Evolutionary conservation across 768 basidiomycete species (phyloP), one percentile per base, ranked within the genome.

Genomic region (Suillus decipiens): DNA sequence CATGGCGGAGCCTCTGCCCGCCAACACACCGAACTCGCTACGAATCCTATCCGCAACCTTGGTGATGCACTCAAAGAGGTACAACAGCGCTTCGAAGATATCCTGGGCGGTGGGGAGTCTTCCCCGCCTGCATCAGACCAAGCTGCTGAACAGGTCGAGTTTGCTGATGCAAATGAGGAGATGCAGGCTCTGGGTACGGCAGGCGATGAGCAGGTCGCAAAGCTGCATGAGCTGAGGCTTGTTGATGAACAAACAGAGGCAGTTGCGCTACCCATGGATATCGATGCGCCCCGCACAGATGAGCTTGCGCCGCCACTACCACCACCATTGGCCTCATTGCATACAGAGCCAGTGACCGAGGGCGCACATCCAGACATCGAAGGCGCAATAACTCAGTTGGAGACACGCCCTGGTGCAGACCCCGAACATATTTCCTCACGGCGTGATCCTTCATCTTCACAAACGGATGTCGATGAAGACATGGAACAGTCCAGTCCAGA

Each of bases 131-230:
- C 75, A 3, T 75, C 73, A 58, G 76, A 81, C 45, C 64, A 71
- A 22, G 78, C 79, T 47, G 70, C 78, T 2, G 77, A 83, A 9
- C 85, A 87, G 67, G 74, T 97, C 15, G 93, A 97, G 73, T 94
- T 96, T 74, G 88, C 88, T 43, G 88, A 90, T 55, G 80, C 77
- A 34, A 86, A 85, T 64, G 78, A 89, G 61, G 85, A 89, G 39
- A 91, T 91, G 86, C 94, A 96, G 75, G 94, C 95, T 1, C 83
- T 99, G 24, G 96, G 94, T 7, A 87, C 93, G 1, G 89, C 96
- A 3, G 87, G 84, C 11, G 88, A 93, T 48, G 94, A 96, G 67
- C 87, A 95, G 72, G 84, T 86, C 12, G 89, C 91, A 19, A 92
- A 89, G 70, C 79, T 97, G 53, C 83, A 89, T 66, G 89, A 96